These are phyloP conservation scores for Sporothrix brunneoviolacea DNA, from an alignment of 2,329 filamentous ascomycete species.

Conservation along the genomic window DNA sequence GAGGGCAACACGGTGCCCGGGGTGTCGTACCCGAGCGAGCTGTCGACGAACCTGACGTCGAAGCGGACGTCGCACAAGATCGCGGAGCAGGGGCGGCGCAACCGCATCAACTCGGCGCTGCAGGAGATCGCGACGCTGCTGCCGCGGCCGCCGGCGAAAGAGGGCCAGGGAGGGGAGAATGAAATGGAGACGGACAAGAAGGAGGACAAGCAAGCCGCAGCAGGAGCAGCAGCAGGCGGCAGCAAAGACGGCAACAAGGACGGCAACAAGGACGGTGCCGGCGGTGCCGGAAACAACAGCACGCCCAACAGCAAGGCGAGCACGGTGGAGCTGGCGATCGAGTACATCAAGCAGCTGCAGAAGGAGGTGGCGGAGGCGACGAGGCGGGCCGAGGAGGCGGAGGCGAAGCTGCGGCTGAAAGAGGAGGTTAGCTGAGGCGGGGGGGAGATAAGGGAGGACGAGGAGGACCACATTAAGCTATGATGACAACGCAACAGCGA, in stretches of 20 bases:
- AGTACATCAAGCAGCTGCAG: conserved; percentile 84
- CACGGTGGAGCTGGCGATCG: conserved; percentile 94
- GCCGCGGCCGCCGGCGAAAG: conserved; percentile 38
- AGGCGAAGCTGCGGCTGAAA: conserved; percentile 45
- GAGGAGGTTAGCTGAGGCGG: neutral
- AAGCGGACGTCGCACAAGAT: conserved; percentile 98
- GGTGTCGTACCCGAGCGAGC: conserved; percentile 79
- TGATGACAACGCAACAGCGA: too few species aligned
- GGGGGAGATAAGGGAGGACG: neutral
- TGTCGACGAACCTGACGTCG: conserved; percentile 89
- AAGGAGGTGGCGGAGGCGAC: conserved; percentile 62
- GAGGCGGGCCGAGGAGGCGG: conserved; percentile 55
- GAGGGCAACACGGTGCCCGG: conserved; percentile 89
- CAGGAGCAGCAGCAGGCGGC: too few species aligned
- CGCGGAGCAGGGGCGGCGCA: conserved; percentile 89
- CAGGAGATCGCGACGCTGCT: conserved; percentile 85
- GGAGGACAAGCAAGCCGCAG: neutral
- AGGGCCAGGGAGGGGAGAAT: conserved; percentile 24
- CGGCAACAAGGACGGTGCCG: conserved; percentile 52
- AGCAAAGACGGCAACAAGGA: conserved; percentile 29
- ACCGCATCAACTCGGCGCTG: conserved; percentile 89
- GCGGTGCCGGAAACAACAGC: conserved; percentile 17
- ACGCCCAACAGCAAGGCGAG: conserved; percentile 85
- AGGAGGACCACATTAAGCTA: too few species aligned
- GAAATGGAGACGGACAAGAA: neutral